phyloP scores from a whole-genome alignment of 2,329 filamentous ascomycete genomes.

The Aureobasidium melanogenum region DNA sequence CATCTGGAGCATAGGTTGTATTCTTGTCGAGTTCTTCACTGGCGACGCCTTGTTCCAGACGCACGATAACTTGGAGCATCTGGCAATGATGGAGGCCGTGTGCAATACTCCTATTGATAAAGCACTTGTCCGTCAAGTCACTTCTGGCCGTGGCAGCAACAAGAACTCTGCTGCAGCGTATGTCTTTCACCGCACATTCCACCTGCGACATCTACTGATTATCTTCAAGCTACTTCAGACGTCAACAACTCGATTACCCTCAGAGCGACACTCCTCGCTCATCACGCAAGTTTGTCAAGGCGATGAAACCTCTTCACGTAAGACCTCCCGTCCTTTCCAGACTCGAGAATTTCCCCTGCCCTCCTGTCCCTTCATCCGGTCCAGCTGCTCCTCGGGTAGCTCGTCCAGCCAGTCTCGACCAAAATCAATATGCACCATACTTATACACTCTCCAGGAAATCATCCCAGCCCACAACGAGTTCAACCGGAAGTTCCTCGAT shows the following conservation, averaged over 20 bases:
- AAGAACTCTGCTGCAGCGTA: constrained; percentile 49
- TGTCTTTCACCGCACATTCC: constrained; percentile 20
- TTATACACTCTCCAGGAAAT: constrained; percentile 44
- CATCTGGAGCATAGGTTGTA: constrained; percentile 62
- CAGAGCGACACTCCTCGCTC: constrained; percentile 54
- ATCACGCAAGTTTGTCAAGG: constrained; percentile 57
- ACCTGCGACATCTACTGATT: not conserved
- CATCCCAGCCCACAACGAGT: constrained; percentile 49
- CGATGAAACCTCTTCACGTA: constrained; percentile 57
- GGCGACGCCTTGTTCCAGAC: constrained; percentile 61
- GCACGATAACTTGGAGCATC: constrained; percentile 58
- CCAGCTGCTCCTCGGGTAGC: not conserved
- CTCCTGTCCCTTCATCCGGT: not conserved
- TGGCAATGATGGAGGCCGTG: constrained; percentile 61
- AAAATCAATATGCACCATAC: constrained; percentile 13
- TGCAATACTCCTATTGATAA: constrained; percentile 49
- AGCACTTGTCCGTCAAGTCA: constrained; percentile 45
- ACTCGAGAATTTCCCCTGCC: not conserved
- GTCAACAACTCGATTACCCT: constrained; percentile 52
- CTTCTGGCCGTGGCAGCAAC: constrained; percentile 38
- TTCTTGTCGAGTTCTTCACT: constrained; percentile 60
- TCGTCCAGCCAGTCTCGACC: not conserved
- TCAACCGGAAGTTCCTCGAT: constrained; percentile 56
- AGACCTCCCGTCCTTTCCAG: constrained; percentile 20
- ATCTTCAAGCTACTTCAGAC: constrained; percentile 21